Conservation (phyloP, 2,329 filamentous ascomycete species). For the Massarina eburnea region DNA sequence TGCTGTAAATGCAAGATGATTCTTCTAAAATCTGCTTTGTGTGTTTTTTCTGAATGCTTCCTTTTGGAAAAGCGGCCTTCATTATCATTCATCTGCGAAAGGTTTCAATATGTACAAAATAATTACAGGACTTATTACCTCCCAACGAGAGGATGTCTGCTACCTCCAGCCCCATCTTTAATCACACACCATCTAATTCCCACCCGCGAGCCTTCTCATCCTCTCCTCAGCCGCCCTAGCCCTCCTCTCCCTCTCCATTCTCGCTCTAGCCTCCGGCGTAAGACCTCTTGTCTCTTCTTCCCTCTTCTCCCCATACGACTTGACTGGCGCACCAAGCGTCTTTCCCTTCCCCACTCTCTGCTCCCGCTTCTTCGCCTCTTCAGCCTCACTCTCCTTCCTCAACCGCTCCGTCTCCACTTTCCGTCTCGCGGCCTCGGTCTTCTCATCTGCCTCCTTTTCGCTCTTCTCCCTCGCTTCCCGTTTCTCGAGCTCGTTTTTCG, state of each 20-base stretch:
- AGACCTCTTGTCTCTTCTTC: slow-evolving; percentile 83
- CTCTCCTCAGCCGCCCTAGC: slow-evolving; percentile 91
- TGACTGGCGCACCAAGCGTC: slow-evolving; percentile 60
- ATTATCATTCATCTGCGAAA: too few species aligned
- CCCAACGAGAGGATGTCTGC: too few species aligned
- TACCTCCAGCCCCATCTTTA: neutral
- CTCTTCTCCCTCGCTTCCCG: slow-evolving; percentile 70
- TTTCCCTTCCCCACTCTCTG: slow-evolving; percentile 51
- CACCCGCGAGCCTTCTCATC: slow-evolving; percentile 59
- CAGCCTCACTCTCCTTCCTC: slow-evolving; percentile 55
- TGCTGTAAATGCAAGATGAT: too few species aligned
- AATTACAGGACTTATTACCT: too few species aligned
- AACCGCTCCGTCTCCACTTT: slow-evolving; percentile 75
- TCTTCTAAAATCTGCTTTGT: too few species aligned
- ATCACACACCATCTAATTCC: slow-evolving; percentile 10
- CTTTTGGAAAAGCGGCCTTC: too few species aligned
- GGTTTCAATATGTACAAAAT: too few species aligned
- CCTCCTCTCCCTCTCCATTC: slow-evolving; percentile 82
- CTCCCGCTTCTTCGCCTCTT: slow-evolving; percentile 54
- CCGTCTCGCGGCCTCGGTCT: slow-evolving; percentile 61
- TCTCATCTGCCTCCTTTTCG: slow-evolving; percentile 68
- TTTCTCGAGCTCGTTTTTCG: slow-evolving; percentile 69
- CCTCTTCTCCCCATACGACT: slow-evolving; percentile 77
- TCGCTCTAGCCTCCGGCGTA: slow-evolving; percentile 82
- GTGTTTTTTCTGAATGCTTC: too few species aligned